phyloP scores from a whole-genome alignment of 306 rosid genomes.

The Castanopsis chinensis region DNA sequence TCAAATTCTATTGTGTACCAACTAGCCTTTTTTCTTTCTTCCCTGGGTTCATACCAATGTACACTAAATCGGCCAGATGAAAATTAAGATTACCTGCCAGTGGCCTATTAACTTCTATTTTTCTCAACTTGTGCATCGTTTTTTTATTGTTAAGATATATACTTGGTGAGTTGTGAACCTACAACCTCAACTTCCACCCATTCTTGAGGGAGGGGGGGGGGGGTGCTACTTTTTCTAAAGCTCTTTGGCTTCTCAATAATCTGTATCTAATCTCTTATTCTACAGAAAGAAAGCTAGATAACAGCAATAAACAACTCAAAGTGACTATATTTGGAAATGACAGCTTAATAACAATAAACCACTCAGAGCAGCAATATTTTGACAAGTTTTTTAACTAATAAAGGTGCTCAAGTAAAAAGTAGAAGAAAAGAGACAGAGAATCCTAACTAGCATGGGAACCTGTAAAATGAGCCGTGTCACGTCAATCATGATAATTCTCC shows the following conservation, averaged over 20 bases:
- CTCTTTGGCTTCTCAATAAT: neutral
- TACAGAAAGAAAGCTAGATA: neutral
- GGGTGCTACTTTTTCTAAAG: too few species aligned
- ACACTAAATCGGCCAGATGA: neutral
- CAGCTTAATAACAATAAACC: neutral
- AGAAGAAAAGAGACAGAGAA: neutral
- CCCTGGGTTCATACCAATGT: neutral
- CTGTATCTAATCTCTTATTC: neutral
- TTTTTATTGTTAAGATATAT: too few species aligned
- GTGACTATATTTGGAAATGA: neutral
- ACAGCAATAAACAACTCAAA: neutral
- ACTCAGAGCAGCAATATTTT: neutral
- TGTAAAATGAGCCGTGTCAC: neutral
- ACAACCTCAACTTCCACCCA: too few species aligned
- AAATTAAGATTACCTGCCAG: neutral
- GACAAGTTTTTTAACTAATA: neutral
- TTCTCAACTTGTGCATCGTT: too few species aligned
- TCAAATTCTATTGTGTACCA: neutral
- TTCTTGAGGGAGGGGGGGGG: too few species aligned
- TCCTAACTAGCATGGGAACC: neutral
- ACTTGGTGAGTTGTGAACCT: too few species aligned
- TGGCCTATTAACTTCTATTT: neutral
- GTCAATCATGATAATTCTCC: neutral
- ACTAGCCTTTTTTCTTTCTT: neutral
- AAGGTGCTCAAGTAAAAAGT: neutral